Evolutionary conservation across 768 basidiomycete genomes (phyloP).

Genomic region (Leccinum subgranulosum): DNA sequence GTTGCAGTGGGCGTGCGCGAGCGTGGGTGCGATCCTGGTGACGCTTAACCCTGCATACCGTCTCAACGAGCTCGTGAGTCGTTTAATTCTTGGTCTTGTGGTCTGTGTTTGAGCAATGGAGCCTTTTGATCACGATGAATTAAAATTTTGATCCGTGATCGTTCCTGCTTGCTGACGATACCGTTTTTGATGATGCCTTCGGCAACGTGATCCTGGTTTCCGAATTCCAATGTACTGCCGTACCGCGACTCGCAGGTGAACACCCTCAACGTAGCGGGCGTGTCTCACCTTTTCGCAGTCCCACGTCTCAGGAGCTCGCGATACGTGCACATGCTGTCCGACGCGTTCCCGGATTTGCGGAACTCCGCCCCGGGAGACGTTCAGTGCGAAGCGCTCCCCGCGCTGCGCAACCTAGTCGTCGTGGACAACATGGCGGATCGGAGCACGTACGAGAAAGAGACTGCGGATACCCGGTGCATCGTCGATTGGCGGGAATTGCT

Average conservation of each 20-base stretch:
- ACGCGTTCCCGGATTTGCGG: slow-evolving; percentile 55
- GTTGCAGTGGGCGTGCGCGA: slow-evolving; percentile 86
- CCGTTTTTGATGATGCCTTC: too few relatives aligned
- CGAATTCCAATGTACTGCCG: background rate
- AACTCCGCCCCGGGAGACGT: slow-evolving; percentile 51
- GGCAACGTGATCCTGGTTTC: background rate
- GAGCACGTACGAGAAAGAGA: slow-evolving; percentile 37
- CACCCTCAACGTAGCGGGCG: slow-evolving; percentile 60
- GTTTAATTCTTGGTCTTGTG: background rate
- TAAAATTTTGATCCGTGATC: too few relatives aligned
- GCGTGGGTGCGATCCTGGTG: slow-evolving; percentile 77
- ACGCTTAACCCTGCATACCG: slow-evolving; percentile 84
- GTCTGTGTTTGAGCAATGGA: background rate
- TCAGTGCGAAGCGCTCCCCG: slow-evolving; percentile 55
- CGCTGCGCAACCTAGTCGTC: slow-evolving; percentile 60
- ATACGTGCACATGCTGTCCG: slow-evolving; percentile 59
- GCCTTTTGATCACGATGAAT: background rate
- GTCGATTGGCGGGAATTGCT: slow-evolving; percentile 73
- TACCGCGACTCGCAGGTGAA: slow-evolving; percentile 41
- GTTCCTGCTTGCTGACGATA: too few relatives aligned
- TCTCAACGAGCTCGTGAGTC: slow-evolving; percentile 61
- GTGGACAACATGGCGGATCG: slow-evolving; percentile 55
- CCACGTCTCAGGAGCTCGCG: slow-evolving; percentile 64
- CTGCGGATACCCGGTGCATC: slow-evolving; percentile 44
- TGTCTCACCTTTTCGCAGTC: slow-evolving; percentile 68